Evolutionary conservation across 257 asterid genomes (phyloP), one percentile per base, ranked within the genome.

Genomic region (Nicotiana knightiana): DNA sequence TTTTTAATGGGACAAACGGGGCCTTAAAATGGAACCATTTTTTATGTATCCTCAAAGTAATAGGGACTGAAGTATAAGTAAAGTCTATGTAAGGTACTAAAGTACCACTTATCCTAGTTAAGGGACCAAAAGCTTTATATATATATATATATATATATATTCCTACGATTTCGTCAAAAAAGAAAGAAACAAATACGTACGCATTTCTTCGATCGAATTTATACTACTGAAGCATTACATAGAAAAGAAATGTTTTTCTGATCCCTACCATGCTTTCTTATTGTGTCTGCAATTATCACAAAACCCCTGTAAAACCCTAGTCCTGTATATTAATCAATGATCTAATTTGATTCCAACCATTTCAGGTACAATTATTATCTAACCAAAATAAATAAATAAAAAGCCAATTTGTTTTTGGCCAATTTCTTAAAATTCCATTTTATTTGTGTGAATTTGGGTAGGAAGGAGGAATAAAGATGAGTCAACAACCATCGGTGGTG

Each of bases 401-500:
- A 43, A 3, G 51, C 51, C 51, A 9, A 2, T 0, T 6, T 9
- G 9, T 58, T 58, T 24, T 13, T 4, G 7, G 9, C 35, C 43
- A 64, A 30, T 64, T 28, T 26, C n/a, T 64, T 0, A 2, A 11
- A 12, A 3, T 63, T 63, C 7, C 1, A 1, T 6, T 79, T 26
- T 37, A 2, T 24, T 0, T 26, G 7, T 26, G 17, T 37, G 39
- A 39, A 66, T n/a, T 24, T 24, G 68, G 17, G 26, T 62, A 15
- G 61, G 77, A 61, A 78, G 64, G 79, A 86, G 67, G 71, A 65
- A 81, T 51, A 66, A 76, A 62, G 76, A 96, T 96, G 99, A 91
- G 80, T 75, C 80, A 87, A 82, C 99, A 93, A 63, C 98, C 99
- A 77, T 93, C 99, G 26, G 99, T 94, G 85, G 93, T 96, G 84